Evolutionary conservation across 805 yeast genomes (phyloP), one percentile per base, ranked within the genome.

Genomic region (Kodamaea leandrae): DNA sequence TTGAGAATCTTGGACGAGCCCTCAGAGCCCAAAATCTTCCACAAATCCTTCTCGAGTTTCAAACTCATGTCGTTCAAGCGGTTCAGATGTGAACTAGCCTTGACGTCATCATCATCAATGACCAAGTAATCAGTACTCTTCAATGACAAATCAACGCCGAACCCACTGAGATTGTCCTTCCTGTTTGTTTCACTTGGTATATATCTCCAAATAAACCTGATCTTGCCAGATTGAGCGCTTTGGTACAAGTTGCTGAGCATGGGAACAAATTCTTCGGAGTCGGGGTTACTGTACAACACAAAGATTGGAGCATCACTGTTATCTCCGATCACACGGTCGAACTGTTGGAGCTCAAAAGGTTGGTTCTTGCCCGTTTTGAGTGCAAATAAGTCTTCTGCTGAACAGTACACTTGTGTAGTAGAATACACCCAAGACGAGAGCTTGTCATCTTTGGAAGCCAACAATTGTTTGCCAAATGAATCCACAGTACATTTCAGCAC

Each of bases 141-240:
- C 45, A 84, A 52, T 1, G 81, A 74, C 32, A 83, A 55, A 32
- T 76, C 83, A 13, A 74, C 80, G 1, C 89, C 93, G 57, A 79
- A 87, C 0, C 91, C 93, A 7, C 71, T 50, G 6, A 80, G 48
- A 0, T 39, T 12, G 32, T 33, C 51, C 10, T 14, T 42, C 13
- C 18, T 36, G 18, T 19, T 10, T 9, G 14, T 10, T n/a, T 19
- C 13, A 5, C 20, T 33, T 1, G 12, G 32, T 9, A 78, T 68
- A 51, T 88, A 82, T 50, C 96, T 74, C 83, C 95, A 78, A 2
- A 82, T 76, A 57, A 86, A 84, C 36, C 85, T 72, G 19, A 89
- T 55, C 53, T 86, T 85, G 0, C 86, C 91, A 2, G 68, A 58
- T 12, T 63, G 53, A 0, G 95, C 83, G 43, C 81, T 78, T 27